A percentile compares a stretch with the other conserved stretches of the same genome.
phyloP scores from a whole-genome alignment of 139 green algal genomes.

The Coccomyxa sp. region DNA sequence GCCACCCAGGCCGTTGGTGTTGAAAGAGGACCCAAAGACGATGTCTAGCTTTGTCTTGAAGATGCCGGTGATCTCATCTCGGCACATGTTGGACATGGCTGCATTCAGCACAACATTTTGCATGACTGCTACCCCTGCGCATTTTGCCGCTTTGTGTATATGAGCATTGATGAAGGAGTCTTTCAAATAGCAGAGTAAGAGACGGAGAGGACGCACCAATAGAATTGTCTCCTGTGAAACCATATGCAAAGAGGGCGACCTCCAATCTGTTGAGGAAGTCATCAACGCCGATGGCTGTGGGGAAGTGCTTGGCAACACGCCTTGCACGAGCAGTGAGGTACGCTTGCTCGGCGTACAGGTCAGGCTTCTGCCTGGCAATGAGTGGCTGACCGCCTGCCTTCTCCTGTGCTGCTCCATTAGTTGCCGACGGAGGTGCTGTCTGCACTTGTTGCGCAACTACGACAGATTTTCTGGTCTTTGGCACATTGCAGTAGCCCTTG shows the following conservation, averaged over 20 bases:
- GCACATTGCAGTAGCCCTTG: too few species aligned
- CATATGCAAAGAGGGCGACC: slow-evolving; percentile 58
- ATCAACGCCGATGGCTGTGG: slow-evolving; percentile 59
- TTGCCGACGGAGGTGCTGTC: too few species aligned
- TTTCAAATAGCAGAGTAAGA: too few species aligned
- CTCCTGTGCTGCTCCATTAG: background rate
- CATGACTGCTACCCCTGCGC: too few species aligned
- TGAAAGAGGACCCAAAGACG: slow-evolving; percentile 73
- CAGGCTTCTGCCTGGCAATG: background rate
- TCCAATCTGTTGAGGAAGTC: slow-evolving; percentile 77
- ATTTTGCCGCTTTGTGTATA: too few species aligned
- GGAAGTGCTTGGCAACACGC: slow-evolving; percentile 53
- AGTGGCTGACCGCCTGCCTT: background rate
- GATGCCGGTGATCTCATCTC: slow-evolving; percentile 75
- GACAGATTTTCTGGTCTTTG: too few species aligned
- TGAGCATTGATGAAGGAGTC: background rate
- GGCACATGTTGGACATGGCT: slow-evolving; percentile 83
- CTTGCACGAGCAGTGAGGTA: slow-evolving; percentile 10
- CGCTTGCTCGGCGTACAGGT: background rate
- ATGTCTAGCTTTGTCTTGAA: slow-evolving; percentile 74
- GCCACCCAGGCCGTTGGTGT: slow-evolving; percentile 76
- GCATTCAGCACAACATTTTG: background rate
- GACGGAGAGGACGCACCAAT: slow-evolving; percentile 51
- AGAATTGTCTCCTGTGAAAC: slow-evolving; percentile 77
- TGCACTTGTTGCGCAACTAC: too few species aligned